Evolutionary conservation across 306 rosid genomes (phyloP).

Genomic region (Rubus parviflorus): DNA sequence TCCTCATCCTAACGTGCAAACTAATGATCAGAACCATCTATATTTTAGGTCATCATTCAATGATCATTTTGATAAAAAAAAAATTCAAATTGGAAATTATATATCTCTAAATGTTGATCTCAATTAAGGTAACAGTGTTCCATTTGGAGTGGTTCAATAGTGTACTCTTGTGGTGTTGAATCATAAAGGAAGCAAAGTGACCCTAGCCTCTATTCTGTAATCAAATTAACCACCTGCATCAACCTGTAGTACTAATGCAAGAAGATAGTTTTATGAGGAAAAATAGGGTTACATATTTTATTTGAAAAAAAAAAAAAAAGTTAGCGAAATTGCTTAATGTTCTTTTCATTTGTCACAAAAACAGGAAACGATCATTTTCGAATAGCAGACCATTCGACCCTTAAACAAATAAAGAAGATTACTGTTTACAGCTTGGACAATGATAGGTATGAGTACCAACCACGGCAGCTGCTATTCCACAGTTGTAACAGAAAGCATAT

Average conservation of each 20-base stretch:
- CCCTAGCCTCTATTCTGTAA: not conserved
- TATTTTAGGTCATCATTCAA: too few species aligned
- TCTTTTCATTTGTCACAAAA: not conserved
- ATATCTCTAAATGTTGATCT: too few species aligned
- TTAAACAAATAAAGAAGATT: not conserved
- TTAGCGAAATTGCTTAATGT: not conserved
- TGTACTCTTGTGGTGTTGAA: not conserved
- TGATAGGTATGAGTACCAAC: not conserved
- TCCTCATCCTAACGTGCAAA: too few species aligned
- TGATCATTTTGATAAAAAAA: too few species aligned
- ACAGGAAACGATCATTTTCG: not conserved
- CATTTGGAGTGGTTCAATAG: not conserved
- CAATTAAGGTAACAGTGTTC: not conserved
- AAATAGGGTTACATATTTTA: not conserved
- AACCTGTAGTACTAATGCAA: not conserved
- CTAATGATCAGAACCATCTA: too few species aligned
- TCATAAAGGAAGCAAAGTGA: not conserved
- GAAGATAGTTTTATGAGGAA: not conserved
- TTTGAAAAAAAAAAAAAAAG: not conserved
- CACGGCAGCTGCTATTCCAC: not conserved
- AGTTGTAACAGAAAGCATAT: slow-evolving; percentile 3
- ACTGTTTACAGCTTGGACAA: slow-evolving; percentile 3
- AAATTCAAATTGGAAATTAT: too few species aligned
- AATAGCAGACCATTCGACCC: not conserved
- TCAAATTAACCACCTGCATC: not conserved